Base-by-base conservation (phyloP, 2,329 filamentous ascomycete species). In the Arthrobotrys entomopaga region DNA sequence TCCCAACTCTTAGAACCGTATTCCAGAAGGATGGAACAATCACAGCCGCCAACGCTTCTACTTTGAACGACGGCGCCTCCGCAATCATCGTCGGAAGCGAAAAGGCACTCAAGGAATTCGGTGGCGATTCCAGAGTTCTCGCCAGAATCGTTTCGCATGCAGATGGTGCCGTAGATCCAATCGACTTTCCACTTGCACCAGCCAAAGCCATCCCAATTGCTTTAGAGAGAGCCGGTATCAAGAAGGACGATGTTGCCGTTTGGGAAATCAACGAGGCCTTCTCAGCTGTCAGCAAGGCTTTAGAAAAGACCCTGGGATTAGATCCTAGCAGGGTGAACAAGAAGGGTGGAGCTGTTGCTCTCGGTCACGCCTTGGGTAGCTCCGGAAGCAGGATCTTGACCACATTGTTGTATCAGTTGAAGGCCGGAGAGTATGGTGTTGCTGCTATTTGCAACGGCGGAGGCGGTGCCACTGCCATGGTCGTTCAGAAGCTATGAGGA, bases 191-290 rank as follows among this genome's bases (percentile, higher is more conserved):
- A 13, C 85, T 97, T 50, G 95, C 95, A 0, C 95, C 95, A 0
- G 87, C 95, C 43, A 93, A 96, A 82, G 94, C 94, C 3, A 94
- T 98, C 0, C 93, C 94, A 2, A 88, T 97, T 79, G 93, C 93
- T 10, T 85, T 99, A 58, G 87, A 93, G 82, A 87, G 93, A 67
- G 95, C 95, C 0, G 93, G 94, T 10, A 93, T 99, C 77, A 92
- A 88, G 77, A 92, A 93, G 82, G 90, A 96, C 53, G 91, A 98
- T 81, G 92, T 99, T 52, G 89, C 94, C 3, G 84, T 97, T 20
- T 98, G 95, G 94, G 95, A 98, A 82, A 97, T 99, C 82, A 99
- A 99, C 82, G 95, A 99, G 83, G 95, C 95, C 0, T 99, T 99
- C 81, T 94, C 95, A 26, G 78, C 74, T 1, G 78, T 79, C 6